Percentiles rank a stretch among this genome's conserved stretches.
phyloP scores from a whole-genome alignment of 2,329 filamentous ascomycete genomes.

The Scortechinia acanthostroma region DNA sequence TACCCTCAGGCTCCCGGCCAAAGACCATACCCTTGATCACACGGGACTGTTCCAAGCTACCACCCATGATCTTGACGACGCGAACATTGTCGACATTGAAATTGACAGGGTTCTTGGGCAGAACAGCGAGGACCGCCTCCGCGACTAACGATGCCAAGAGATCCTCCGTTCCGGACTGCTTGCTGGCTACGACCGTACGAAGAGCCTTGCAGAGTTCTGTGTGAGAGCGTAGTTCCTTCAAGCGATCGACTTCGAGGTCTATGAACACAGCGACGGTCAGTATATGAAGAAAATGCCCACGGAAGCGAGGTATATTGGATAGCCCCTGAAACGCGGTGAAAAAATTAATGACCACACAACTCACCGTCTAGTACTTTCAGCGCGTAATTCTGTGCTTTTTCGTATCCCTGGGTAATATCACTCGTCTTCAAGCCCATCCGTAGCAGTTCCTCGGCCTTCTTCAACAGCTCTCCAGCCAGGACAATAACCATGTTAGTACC shows the following conservation, averaged over 20 bases:
- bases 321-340: too few species aligned
- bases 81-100: constrained; percentile 99
- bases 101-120: constrained; percentile 89
- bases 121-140: constrained; percentile 75
- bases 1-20: constrained; percentile 85
- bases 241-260: constrained; percentile 82
- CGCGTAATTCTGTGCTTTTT: constrained; percentile 85
- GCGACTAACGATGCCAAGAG: constrained; percentile 80
- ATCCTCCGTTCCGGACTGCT: constrained; percentile 91
- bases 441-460: constrained; percentile 93
- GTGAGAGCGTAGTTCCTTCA: constrained; percentile 74
- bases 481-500: constrained; percentile 96
- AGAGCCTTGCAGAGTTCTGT: constrained; percentile 89
- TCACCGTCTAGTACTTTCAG: constrained; percentile 67
- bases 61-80: constrained; percentile 99
- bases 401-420: constrained; percentile 91
- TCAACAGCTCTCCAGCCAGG: constrained; percentile 85
- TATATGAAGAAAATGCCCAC: too few species aligned
- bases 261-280: too few species aligned
- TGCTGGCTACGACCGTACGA: constrained; percentile 88
- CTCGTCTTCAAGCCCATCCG: constrained; percentile 97
- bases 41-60: constrained; percentile 83
- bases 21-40: constrained; percentile 99
- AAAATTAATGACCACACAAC: too few species aligned
- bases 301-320: too few species aligned